phyloP scores from a whole-genome alignment of 345 rosid genomes.

The Dipteronia sinensis region DNA sequence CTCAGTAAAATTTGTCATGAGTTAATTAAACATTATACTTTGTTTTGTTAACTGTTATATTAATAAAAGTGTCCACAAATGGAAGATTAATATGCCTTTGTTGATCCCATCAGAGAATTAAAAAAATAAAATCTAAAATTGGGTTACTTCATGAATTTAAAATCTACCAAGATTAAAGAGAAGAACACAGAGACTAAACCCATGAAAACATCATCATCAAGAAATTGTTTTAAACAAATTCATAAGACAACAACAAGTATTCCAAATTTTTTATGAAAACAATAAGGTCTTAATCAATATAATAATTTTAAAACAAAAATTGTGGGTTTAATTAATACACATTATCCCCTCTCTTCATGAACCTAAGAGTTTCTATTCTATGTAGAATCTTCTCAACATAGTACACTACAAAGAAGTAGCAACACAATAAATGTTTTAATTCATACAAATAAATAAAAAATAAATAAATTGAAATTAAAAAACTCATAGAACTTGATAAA shows the following conservation, averaged over 20 bases:
- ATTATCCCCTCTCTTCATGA: not conserved
- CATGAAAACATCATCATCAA: no score
- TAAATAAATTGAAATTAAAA: not conserved
- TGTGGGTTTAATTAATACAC: not conserved
- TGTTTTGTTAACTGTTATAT: not conserved
- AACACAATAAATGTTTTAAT: not conserved
- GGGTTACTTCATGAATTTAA: not conserved
- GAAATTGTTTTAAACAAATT: not conserved
- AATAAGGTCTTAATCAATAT: not conserved
- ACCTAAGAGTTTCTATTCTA: constrained; percentile 8
- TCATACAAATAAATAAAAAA: not conserved
- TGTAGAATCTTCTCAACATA: constrained; percentile 18
- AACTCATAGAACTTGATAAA: not conserved
- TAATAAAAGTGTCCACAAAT: not conserved
- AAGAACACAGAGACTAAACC: not conserved
- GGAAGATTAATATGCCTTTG: not conserved
- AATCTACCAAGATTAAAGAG: not conserved
- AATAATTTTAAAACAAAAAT: not conserved
- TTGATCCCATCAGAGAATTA: not conserved
- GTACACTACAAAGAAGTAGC: constrained; percentile 9
- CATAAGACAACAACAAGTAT: not conserved
- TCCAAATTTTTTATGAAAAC: not conserved
- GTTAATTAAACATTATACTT: not conserved
- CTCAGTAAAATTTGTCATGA: not conserved
- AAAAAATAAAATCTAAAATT: not conserved